Conservation (phyloP, 352 stramenopile species). For the Peronospora destructor region DNA sequence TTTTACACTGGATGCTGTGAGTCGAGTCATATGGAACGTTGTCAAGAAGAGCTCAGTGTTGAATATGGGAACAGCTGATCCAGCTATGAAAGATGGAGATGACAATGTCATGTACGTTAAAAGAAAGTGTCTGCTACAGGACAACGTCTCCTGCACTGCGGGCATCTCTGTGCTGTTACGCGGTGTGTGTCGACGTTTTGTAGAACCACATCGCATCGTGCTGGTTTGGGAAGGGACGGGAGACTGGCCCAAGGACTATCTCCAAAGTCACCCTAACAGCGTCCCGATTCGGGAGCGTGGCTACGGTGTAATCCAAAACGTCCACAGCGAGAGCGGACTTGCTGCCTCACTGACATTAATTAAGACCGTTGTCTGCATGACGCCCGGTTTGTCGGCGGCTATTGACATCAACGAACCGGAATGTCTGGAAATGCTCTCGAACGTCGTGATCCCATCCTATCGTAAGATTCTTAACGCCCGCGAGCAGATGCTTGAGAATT, state of each 20-base stretch:
- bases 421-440: conserved; percentile 28
- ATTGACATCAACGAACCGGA: conserved; percentile 26
- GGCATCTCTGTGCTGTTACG: conserved; percentile 28
- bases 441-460: conserved; percentile 31
- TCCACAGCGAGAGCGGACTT: conserved; percentile 8
- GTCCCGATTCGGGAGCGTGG: conserved; percentile 32
- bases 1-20: conserved; percentile 22
- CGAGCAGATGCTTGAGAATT: conserved; percentile 36
- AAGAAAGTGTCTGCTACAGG: conserved; percentile 20
- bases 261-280: conserved; percentile 16
- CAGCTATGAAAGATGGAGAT: conserved; percentile 4
- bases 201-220: conserved; percentile 25
- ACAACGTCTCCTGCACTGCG: conserved; percentile 1
- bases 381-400: conserved; percentile 24
- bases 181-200: conserved; percentile 20
- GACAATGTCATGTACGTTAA: conserved; percentile 23
- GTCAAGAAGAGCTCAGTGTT: conserved; percentile 19
- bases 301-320: conserved; percentile 26
- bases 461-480: conserved; percentile 33
- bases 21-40: conserved; percentile 18
- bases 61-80: conserved; percentile 5
- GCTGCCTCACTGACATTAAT: conserved; percentile 19
- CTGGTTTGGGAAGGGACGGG: conserved; percentile 30
- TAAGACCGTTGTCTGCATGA: conserved; percentile 30
- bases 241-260: conserved; percentile 29